phyloP scores from a whole-genome alignment of 2,329 filamentous ascomycete species.

The Botrytis squamosa region DNA sequence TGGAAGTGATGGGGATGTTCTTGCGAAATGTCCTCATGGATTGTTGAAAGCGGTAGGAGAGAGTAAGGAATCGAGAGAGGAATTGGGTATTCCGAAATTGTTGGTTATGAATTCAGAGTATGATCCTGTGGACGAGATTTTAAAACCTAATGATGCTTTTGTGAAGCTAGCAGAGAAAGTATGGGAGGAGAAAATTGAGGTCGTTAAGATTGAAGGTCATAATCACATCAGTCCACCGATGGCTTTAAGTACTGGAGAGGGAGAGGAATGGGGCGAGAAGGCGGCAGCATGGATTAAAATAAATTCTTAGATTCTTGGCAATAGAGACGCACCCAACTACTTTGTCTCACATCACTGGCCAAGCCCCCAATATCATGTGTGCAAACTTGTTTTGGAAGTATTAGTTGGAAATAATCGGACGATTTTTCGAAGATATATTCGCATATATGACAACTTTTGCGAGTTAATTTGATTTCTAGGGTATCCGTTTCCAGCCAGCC shows the following conservation, averaged over 20 bases:
- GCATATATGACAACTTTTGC: not conserved
- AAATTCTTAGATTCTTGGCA: not conserved
- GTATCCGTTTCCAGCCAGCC: slow-evolving; percentile 25
- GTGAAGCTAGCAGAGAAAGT: slow-evolving; percentile 30
- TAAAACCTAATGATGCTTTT: slow-evolving; percentile 33
- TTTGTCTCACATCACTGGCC: not conserved
- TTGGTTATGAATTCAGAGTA: slow-evolving; percentile 33
- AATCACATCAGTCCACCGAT: slow-evolving; percentile 38
- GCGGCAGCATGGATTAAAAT: slow-evolving; percentile 34
- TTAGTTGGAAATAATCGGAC: not conserved
- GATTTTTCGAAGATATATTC: not conserved
- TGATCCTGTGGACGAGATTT: slow-evolving; percentile 38
- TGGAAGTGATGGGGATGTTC: slow-evolving; percentile 23
- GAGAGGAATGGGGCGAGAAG: slow-evolving; percentile 36
- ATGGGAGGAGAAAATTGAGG: slow-evolving; percentile 32
- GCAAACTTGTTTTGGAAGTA: not conserved
- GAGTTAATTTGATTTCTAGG: slow-evolving; percentile 5
- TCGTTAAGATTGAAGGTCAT: slow-evolving; percentile 32
- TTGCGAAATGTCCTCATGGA: slow-evolving; percentile 29
- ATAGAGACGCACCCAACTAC: not conserved
- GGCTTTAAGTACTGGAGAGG: slow-evolving; percentile 34
- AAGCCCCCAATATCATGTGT: not conserved
- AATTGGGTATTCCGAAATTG: slow-evolving; percentile 29
- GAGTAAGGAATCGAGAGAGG: slow-evolving; percentile 28
- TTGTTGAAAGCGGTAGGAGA: slow-evolving; percentile 27